These are phyloP conservation scores for Seiridium unicorne DNA, from an alignment of 2,329 filamentous ascomycete species.

Conservation along the genomic window DNA sequence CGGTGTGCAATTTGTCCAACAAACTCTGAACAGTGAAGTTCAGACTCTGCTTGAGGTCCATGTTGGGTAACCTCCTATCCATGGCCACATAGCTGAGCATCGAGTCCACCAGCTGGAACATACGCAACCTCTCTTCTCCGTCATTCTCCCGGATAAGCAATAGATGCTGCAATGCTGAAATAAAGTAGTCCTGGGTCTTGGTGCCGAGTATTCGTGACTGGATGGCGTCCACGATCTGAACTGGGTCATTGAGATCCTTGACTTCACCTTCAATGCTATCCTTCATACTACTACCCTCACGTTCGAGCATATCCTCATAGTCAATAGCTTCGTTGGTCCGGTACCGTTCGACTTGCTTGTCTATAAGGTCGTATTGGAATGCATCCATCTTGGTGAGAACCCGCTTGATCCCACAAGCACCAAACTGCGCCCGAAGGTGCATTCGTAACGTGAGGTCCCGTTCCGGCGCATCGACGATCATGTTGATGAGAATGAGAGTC, in stretches of 20 bases:
- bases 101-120: constrained; percentile 98
- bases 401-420: constrained; percentile 90
- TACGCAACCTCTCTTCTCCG: constrained; percentile 84
- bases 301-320: constrained; percentile 94
- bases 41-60: constrained; percentile 96
- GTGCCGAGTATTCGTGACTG: constrained; percentile 79
- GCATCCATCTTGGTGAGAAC: constrained; percentile 95
- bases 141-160: constrained; percentile 89
- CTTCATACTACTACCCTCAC: constrained; percentile 86
- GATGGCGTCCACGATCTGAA: constrained; percentile 93
- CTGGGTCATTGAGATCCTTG: constrained; percentile 88
- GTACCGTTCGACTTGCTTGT: constrained; percentile 96
- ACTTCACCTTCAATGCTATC: constrained; percentile 82
- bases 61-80: constrained; percentile 91
- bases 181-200: constrained; percentile 90
- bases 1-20: constrained; percentile 92
- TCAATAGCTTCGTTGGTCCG: constrained; percentile 94
- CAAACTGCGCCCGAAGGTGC: constrained; percentile 94
- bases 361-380: constrained; percentile 97
- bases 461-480: constrained; percentile 89
- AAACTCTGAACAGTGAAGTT: constrained; percentile 97
- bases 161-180: constrained; percentile 92
- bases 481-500: constrained; percentile 92
- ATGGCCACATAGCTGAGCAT: constrained; percentile 99
- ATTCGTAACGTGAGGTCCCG: constrained; percentile 86